A percentile compares a stretch with the other conserved stretches of the same genome.
phyloP scores from a whole-genome alignment of 2,329 filamentous ascomycete genomes.

The Teratosphaeria epicoccoides region DNA sequence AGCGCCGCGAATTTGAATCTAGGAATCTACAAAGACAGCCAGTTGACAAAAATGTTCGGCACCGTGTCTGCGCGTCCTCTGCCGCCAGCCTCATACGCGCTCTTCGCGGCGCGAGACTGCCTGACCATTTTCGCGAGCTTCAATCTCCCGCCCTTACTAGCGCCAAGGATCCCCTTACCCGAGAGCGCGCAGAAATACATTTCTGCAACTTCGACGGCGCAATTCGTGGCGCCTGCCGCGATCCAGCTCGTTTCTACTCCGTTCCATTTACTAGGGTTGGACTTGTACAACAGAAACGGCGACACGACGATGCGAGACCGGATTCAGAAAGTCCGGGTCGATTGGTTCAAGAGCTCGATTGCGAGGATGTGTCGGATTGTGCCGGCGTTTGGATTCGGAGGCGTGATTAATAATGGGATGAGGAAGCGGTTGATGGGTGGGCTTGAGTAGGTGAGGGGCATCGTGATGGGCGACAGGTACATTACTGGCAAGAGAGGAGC shows the following conservation, averaged over 20 bases:
- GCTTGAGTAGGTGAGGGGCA: slow-evolving; percentile 33
- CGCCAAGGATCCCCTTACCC: slow-evolving; percentile 48
- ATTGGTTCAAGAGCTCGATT: slow-evolving; percentile 63
- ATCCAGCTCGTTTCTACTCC: slow-evolving; percentile 75
- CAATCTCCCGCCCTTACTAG: slow-evolving; percentile 73
- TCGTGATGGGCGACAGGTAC: background rate
- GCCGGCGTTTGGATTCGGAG: slow-evolving; percentile 79
- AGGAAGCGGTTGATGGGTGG: slow-evolving; percentile 56
- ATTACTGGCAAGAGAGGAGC: background rate
- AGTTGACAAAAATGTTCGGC: slow-evolving; percentile 75
- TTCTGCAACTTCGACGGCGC: slow-evolving; percentile 45
- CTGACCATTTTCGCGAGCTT: slow-evolving; percentile 87
- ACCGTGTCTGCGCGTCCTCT: slow-evolving; percentile 46
- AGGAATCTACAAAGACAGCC: slow-evolving; percentile 81
- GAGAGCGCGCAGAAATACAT: slow-evolving; percentile 43
- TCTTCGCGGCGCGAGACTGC: slow-evolving; percentile 76
- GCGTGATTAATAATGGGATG: slow-evolving; percentile 70
- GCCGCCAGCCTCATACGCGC: slow-evolving; percentile 57
- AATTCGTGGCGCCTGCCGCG: slow-evolving; percentile 69
- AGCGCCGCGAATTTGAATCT: slow-evolving; percentile 73
- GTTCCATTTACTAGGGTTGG: slow-evolving; percentile 72
- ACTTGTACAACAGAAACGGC: slow-evolving; percentile 65
- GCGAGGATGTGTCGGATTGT: slow-evolving; percentile 77
- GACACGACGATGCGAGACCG: slow-evolving; percentile 47
- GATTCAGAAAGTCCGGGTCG: slow-evolving; percentile 55